Base-by-base conservation (phyloP, 2,329 filamentous ascomycete genomes). In the Fusarium nelsonii region DNA sequence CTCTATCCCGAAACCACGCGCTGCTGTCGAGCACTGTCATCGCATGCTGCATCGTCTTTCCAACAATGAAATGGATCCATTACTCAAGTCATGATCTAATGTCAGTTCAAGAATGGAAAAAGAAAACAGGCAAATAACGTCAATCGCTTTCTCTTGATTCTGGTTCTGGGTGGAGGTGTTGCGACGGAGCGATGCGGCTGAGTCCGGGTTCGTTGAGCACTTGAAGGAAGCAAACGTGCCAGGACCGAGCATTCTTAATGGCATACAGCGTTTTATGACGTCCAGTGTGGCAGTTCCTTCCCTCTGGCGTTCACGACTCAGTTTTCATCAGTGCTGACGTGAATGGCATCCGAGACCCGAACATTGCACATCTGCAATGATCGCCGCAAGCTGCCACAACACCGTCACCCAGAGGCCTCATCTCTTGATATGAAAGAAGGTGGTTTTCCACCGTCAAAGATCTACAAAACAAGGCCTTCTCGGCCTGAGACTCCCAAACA, bases 381-480 rank as follows among this genome's bases (percentile, higher is more conserved):
- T 46, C 30, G 50, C 58, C 50, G 40, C 61, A 57, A 51, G 43
- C 44, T 63, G 39, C 58, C 58, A 57, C 50, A 54, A 51, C 52
- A 53, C 59, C 63, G 49, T 56, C 53, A 34, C 68, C 52, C 57
- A 30, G 53, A 44, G 62, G 65, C 65, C 74, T 72, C 68, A 63
- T 79, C 77, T 82, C 79, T 82, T 80, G 80, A 79, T 78, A 76
- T 76, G 70, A 72, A 73, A 78, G 76, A 81, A 77, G 76, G 77
- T 80, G 77, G 78, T 83, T 78, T 76, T 81, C 79, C 78, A 81
- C 77, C 78, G 76, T 81, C 77, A 79, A 82, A 83, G 82, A 81
- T 79, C 78, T 81, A 80, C 78, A 79, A 76, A 79, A 77, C 74
- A 75, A 75, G 70, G 62, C 74, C 73, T 59, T 43, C 49, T 69